Percentiles rank a stretch among this genome's conserved stretches.
Conservation (phyloP, 2,329 filamentous ascomycete genomes). For the Phaeosphaeriaceae sp. region DNA sequence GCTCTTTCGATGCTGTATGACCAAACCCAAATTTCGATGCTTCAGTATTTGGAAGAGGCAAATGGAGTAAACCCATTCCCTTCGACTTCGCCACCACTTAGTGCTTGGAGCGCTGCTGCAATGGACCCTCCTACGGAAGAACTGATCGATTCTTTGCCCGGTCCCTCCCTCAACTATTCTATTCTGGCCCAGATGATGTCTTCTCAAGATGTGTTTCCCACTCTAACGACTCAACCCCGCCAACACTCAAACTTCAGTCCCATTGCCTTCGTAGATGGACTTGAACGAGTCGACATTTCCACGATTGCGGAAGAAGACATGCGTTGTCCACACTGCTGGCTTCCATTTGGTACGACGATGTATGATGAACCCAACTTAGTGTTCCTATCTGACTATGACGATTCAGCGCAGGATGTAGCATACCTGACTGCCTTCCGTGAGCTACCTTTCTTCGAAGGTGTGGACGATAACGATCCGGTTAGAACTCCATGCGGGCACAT, state of each 20-base stretch:
- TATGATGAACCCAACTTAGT: constrained; percentile 6
- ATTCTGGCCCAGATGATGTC: too few relatives aligned
- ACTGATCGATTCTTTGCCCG: too few relatives aligned
- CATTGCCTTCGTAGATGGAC: constrained; percentile 5
- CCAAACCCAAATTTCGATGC: too few relatives aligned
- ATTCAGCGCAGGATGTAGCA: neutral
- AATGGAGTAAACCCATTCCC: too few relatives aligned
- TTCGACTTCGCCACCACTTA: too few relatives aligned
- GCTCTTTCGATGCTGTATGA: too few relatives aligned
- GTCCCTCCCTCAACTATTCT: too few relatives aligned
- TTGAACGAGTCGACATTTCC: constrained; percentile 5
- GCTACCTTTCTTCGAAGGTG: constrained; percentile 2
- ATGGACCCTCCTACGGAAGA: too few relatives aligned
- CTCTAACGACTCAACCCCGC: too few relatives aligned
- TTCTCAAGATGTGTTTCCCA: too few relatives aligned
- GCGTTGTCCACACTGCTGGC: constrained; percentile 16
- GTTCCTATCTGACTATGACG: neutral
- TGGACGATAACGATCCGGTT: constrained; percentile 12
- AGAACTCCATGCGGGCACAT: constrained; percentile 17
- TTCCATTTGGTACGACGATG: constrained; percentile 11
- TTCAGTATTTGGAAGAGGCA: too few relatives aligned
- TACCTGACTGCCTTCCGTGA: neutral
- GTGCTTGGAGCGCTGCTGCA: too few relatives aligned
- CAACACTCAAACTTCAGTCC: constrained; percentile 2
- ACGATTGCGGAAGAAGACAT: constrained; percentile 9